Percentiles rank a stretch among this genome's conserved stretches.
phyloP scores from a whole-genome alignment of 2,329 filamentous ascomycete species.

The Calonectria henricotiae region DNA sequence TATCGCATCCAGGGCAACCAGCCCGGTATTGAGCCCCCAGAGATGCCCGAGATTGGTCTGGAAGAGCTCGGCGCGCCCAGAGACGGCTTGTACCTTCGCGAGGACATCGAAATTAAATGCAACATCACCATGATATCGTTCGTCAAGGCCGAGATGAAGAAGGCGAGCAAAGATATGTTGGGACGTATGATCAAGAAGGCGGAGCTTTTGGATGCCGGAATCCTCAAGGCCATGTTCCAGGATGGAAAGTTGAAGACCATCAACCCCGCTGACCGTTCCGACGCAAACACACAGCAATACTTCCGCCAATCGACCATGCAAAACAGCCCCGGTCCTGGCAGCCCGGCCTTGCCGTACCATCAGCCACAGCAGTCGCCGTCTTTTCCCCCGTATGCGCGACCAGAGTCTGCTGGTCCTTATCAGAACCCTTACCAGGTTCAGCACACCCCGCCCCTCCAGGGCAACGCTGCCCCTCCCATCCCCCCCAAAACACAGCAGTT shows the following conservation, averaged over 20 bases:
- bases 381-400: conserved; percentile 38
- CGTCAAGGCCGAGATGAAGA: conserved; percentile 78
- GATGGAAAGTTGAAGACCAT: conserved; percentile 75
- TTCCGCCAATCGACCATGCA: conserved; percentile 57
- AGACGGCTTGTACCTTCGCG: conserved; percentile 78
- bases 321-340: conserved; percentile 25
- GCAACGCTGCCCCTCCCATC: conserved; percentile 47
- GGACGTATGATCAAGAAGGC: conserved; percentile 80
- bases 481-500: conserved; percentile 49
- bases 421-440: conserved; percentile 45
- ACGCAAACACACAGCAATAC: conserved; percentile 53
- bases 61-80: conserved; percentile 72
- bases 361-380: conserved; percentile 50
- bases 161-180: conserved; percentile 79
- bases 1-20: conserved; percentile 81
- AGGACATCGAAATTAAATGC: conserved; percentile 81
- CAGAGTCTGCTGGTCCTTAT: conserved; percentile 32
- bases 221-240: conserved; percentile 78
- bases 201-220: conserved; percentile 77
- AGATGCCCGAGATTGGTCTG: conserved; percentile 75
- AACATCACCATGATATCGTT: conserved; percentile 77
- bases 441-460: conserved; percentile 45
- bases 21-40: conserved; percentile 75
- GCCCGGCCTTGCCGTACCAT: conserved; percentile 45
- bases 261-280: conserved; percentile 69